A percentile compares a stretch with the other conserved stretches of the same genome.
These are phyloP conservation scores for Leptosphaerulina australis DNA, from an alignment of 2,329 filamentous ascomycete genomes.

Conservation along the genomic window DNA sequence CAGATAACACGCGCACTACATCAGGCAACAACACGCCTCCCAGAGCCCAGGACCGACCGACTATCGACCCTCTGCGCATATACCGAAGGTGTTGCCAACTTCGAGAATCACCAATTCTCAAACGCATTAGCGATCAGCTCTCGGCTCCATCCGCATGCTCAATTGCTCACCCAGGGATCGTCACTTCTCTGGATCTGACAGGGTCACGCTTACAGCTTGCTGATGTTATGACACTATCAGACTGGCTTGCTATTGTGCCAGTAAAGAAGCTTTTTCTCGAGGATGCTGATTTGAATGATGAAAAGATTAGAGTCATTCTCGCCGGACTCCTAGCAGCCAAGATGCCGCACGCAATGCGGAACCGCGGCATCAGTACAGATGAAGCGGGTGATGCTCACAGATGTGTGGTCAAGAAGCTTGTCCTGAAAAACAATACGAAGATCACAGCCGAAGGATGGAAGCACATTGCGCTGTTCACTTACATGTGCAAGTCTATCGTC, in stretches of 20 bases:
- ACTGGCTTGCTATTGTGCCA: constrained; percentile 92
- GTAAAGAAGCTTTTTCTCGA: constrained; percentile 86
- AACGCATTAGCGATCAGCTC: constrained; percentile 89
- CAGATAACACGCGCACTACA: constrained; percentile 26
- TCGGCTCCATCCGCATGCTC: constrained; percentile 70
- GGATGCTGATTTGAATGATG: constrained; percentile 84
- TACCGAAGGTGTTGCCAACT: constrained; percentile 95
- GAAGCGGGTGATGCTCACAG: constrained; percentile 27
- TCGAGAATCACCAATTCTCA: constrained; percentile 88
- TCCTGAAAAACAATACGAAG: constrained; percentile 86
- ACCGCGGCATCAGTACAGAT: constrained; percentile 19
- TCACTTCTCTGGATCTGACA: constrained; percentile 81
- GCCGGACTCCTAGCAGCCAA: constrained; percentile 84
- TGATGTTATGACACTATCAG: constrained; percentile 85
- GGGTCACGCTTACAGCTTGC: constrained; percentile 82
- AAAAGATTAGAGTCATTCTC: constrained; percentile 83
- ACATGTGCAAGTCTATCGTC: constrained; percentile 86
- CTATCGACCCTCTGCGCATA: constrained; percentile 88
- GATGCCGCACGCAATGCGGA: constrained; percentile 63
- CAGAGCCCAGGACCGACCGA: constrained; percentile 71
- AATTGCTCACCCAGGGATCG: constrained; percentile 70
- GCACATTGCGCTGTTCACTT: constrained; percentile 85
- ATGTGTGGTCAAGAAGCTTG: constrained; percentile 83
- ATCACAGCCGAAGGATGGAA: constrained; percentile 89
- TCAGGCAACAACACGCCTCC: constrained; percentile 45